Conservation (phyloP, 1,284 basidiomycete species). For the Leucoagaricus sp. region DNA sequence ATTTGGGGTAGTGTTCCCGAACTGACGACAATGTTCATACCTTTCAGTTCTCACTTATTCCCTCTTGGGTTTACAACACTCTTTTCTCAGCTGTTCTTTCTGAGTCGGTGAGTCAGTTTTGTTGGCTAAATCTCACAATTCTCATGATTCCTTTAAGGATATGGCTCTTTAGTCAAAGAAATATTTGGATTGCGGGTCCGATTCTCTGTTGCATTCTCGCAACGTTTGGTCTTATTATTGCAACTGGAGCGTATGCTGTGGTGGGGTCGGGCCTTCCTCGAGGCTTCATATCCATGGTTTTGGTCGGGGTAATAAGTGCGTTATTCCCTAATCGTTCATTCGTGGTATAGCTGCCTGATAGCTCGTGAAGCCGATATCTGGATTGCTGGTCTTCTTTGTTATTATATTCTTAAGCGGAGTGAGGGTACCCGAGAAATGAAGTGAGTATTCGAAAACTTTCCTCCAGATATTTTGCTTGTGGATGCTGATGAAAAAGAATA, state of each 20-base stretch:
- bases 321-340: not conserved
- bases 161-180: slow-evolving; percentile 19
- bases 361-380: slow-evolving; percentile 5
- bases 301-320: not conserved
- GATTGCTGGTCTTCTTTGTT: slow-evolving; percentile 13
- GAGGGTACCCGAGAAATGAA: slow-evolving; percentile 2
- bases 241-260: not conserved
- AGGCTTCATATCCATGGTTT: not conserved
- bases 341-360: not conserved
- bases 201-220: slow-evolving; percentile 12
- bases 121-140: not conserved
- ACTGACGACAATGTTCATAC: not conserved
- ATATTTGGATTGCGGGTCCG: slow-evolving; percentile 7
- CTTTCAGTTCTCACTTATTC: slow-evolving; percentile 13
- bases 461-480: not conserved
- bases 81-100: slow-evolving; percentile 18
- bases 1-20: slow-evolving; percentile 16
- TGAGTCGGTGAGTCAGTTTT: slow-evolving; percentile 16
- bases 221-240: not conserved
- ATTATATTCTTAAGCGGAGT: slow-evolving; percentile 8
- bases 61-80: slow-evolving; percentile 11
- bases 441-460: too few relatives aligned
- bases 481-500: not conserved
- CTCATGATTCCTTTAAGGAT: slow-evolving; percentile 4
- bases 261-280: not conserved